Conservation (phyloP, 192 early-diverging fungal genomes). For the Coemansia sp. region DNA sequence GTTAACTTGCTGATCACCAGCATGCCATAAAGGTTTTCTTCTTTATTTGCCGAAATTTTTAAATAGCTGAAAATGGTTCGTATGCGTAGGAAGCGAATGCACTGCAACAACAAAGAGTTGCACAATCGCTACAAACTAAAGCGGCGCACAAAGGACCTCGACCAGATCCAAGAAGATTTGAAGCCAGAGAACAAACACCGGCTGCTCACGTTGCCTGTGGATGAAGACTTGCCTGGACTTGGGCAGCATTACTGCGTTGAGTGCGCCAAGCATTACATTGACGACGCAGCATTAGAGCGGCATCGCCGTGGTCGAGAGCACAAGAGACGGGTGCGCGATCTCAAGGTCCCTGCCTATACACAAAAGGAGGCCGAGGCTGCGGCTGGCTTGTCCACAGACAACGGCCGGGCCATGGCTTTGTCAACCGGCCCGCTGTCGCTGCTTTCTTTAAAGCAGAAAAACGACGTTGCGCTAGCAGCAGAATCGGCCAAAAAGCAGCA, state of each 20-base stretch:
- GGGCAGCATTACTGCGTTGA: slow-evolving; percentile 91
- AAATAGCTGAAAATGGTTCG: slow-evolving; percentile 29
- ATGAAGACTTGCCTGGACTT: slow-evolving; percentile 85
- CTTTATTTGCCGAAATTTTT: background rate
- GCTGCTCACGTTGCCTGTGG: slow-evolving; percentile 60
- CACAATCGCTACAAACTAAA: slow-evolving; percentile 79
- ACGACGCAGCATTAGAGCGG: slow-evolving; percentile 56
- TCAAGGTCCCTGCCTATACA: slow-evolving; percentile 79
- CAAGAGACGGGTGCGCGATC: slow-evolving; percentile 78
- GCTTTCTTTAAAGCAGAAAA: slow-evolving; percentile 31
- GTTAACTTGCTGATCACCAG: background rate
- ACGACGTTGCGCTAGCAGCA: slow-evolving; percentile 13
- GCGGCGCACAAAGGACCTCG: slow-evolving; percentile 86
- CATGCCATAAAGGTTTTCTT: background rate
- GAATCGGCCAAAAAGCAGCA: slow-evolving; percentile 8
- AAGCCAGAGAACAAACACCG: slow-evolving; percentile 65
- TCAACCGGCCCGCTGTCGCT: slow-evolving; percentile 31
- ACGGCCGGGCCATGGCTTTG: slow-evolving; percentile 39
- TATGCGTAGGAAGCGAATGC: slow-evolving; percentile 51
- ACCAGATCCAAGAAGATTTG: slow-evolving; percentile 93
- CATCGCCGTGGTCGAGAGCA: slow-evolving; percentile 82
- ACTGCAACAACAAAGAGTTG: slow-evolving; percentile 63
- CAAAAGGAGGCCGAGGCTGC: slow-evolving; percentile 83
- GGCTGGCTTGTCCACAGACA: slow-evolving; percentile 60
- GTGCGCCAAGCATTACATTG: slow-evolving; percentile 74